These are phyloP conservation scores for Monosporascus ibericus DNA, from an alignment of 2,329 filamentous ascomycete genomes.

Conservation along the genomic window DNA sequence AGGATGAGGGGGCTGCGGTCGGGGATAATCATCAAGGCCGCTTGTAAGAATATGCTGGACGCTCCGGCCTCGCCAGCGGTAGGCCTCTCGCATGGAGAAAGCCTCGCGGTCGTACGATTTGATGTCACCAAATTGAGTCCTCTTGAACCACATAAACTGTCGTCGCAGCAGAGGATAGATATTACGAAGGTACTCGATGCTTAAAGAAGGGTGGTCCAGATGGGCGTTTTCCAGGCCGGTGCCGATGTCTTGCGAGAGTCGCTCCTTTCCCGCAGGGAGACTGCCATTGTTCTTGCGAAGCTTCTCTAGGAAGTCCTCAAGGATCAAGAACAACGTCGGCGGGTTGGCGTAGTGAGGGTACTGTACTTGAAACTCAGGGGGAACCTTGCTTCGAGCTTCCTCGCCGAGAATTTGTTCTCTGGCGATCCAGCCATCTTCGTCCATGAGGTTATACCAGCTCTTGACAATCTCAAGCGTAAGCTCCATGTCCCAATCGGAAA, in stretches of 20 bases:
- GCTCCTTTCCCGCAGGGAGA: slow-evolving; percentile 35
- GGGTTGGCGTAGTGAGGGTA: slow-evolving; percentile 98
- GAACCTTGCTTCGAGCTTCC: slow-evolving; percentile 93
- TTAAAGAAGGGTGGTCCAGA: slow-evolving; percentile 47
- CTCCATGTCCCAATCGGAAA: slow-evolving; percentile 92
- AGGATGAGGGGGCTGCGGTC: slow-evolving; percentile 86
- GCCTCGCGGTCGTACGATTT: slow-evolving; percentile 86
- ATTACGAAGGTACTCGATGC: slow-evolving; percentile 21
- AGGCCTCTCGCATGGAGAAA: slow-evolving; percentile 84
- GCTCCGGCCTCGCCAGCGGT: slow-evolving; percentile 90
- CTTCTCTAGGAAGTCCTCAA: slow-evolving; percentile 79
- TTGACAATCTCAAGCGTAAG: slow-evolving; percentile 80
- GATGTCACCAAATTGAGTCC: slow-evolving; percentile 84
- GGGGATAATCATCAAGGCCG: slow-evolving; percentile 93
- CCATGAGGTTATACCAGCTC: slow-evolving; percentile 95
- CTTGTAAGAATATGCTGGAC: slow-evolving; percentile 84
- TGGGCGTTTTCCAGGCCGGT: slow-evolving; percentile 52
- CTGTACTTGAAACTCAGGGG: slow-evolving; percentile 85
- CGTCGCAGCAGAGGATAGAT: slow-evolving; percentile 67
- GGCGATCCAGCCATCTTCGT: slow-evolving; percentile 95
- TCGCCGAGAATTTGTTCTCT: slow-evolving; percentile 90
- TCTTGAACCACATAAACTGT: slow-evolving; percentile 93
- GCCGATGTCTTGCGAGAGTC: slow-evolving; percentile 32
- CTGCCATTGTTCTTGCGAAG: slow-evolving; percentile 53
- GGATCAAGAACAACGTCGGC: slow-evolving; percentile 84